phyloP scores from a whole-genome alignment of 2,329 filamentous ascomycete species.

The Ceratocystis papillata region DNA sequence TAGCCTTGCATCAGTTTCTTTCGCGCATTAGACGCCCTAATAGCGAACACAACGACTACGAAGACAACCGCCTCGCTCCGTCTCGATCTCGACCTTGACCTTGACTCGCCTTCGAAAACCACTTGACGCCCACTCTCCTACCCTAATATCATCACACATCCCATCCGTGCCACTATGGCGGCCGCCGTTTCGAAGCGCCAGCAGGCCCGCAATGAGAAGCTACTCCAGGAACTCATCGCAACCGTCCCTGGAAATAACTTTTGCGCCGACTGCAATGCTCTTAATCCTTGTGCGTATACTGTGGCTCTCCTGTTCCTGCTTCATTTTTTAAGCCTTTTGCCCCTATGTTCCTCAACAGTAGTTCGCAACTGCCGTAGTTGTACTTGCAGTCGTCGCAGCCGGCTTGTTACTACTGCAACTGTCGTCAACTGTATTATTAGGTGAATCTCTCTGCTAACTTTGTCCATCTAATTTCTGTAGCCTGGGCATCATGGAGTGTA shows the following conservation, averaged over 20 bases:
- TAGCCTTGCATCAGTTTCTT: constrained; percentile 2
- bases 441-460: constrained; percentile 25
- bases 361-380: background rate
- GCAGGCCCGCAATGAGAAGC: constrained; percentile 91
- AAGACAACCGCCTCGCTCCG: too few relatives aligned
- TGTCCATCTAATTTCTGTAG: constrained; percentile 36
- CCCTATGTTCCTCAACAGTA: background rate
- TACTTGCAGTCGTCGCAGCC: background rate
- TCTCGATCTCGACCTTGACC: too few relatives aligned
- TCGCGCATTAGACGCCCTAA: background rate
- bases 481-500: constrained; percentile 96
- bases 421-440: background rate
- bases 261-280: constrained; percentile 85
- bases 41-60: background rate
- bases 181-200: constrained; percentile 57
- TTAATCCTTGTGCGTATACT: constrained; percentile 67
- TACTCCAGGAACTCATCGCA: constrained; percentile 79
- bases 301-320: constrained; percentile 17
- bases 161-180: constrained; percentile 21
- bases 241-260: constrained; percentile 75
- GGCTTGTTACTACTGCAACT: background rate
- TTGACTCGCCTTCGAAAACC: too few relatives aligned
- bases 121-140: too few relatives aligned
- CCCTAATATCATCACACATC: background rate
- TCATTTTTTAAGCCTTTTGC: background rate